Evolutionary conservation across 768 basidiomycete genomes (phyloP).

Genomic region (Auricularia sp.): DNA sequence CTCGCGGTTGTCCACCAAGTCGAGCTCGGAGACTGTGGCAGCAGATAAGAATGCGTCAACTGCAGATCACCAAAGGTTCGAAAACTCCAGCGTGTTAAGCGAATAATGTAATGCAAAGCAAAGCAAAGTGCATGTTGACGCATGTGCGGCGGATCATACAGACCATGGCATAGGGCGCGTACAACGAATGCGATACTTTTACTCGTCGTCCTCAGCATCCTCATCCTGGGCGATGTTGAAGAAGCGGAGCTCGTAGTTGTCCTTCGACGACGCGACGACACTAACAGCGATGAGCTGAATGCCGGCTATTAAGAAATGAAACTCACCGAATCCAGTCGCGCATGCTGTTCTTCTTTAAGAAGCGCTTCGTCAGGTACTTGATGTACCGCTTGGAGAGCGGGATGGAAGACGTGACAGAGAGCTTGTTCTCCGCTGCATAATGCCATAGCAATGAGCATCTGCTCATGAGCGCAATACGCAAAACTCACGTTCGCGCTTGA

Average conservation of each 20-base stretch:
- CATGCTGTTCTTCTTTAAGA: conserved; percentile 93
- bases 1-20: no score
- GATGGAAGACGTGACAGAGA: conserved; percentile 77
- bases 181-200: not conserved
- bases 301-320: not conserved
- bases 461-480: not conserved
- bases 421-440: conserved; percentile 57
- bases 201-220: not conserved
- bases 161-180: not conserved
- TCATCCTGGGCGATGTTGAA: conserved; percentile 52
- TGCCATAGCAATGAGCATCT: not conserved
- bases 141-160: not conserved
- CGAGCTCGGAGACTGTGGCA: no score
- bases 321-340: conserved; percentile 91
- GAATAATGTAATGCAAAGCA: not conserved
- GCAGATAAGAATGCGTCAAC: no score
- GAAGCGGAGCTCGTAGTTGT: conserved; percentile 90
- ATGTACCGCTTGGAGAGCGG: conserved; percentile 95
- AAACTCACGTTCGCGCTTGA: conserved; percentile 71
- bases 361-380: conserved; percentile 98
- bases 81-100: no score
- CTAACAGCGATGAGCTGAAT: conserved; percentile 24
- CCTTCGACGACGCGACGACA: conserved; percentile 89
- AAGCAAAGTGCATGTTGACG: not conserved
- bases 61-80: no score